These are phyloP conservation scores for Macadamia tetraphylla DNA, from an alignment of 164 flowering plant species.

Conservation along the genomic window DNA sequence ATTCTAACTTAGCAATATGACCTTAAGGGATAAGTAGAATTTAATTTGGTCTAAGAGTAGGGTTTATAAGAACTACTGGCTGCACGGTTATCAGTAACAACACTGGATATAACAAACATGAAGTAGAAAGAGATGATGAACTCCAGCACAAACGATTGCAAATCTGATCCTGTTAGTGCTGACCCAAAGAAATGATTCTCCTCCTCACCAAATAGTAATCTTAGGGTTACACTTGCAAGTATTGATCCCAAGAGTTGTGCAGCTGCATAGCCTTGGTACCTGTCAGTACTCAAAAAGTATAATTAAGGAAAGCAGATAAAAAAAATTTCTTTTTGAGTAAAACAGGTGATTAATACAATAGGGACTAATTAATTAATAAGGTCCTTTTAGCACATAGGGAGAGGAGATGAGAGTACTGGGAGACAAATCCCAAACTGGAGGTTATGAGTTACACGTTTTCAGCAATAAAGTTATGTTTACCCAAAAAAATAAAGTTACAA, in stretches of 20 bases:
- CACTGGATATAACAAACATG: conserved; percentile 63
- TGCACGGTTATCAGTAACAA: conserved; percentile 56
- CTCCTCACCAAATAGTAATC: conserved; percentile 28
- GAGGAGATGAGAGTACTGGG: too few relatives aligned
- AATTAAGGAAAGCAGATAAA: too few relatives aligned
- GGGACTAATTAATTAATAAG: too few relatives aligned
- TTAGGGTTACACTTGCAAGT: conserved; percentile 40
- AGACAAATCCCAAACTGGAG: too few relatives aligned
- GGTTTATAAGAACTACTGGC: conserved; percentile 13
- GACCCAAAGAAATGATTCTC: conserved; percentile 39
- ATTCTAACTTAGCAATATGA: too few relatives aligned
- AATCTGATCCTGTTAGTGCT: conserved; percentile 32
- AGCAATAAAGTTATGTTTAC: too few relatives aligned
- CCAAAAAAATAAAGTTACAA: too few relatives aligned
- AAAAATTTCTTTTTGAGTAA: too few relatives aligned
- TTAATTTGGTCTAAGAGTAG: background rate
- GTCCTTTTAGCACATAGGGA: too few relatives aligned
- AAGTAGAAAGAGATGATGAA: conserved; percentile 53
- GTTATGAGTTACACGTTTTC: too few relatives aligned
- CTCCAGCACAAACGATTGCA: conserved; percentile 46
- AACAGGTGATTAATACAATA: too few relatives aligned
- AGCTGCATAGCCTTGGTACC: conserved; percentile 34
- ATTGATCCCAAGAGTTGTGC: conserved; percentile 46
- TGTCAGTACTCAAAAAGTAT: background rate
- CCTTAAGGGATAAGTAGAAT: too few relatives aligned